Conservation (phyloP, 129 eudicot species). For the Centrapalus pauciflorus region DNA sequence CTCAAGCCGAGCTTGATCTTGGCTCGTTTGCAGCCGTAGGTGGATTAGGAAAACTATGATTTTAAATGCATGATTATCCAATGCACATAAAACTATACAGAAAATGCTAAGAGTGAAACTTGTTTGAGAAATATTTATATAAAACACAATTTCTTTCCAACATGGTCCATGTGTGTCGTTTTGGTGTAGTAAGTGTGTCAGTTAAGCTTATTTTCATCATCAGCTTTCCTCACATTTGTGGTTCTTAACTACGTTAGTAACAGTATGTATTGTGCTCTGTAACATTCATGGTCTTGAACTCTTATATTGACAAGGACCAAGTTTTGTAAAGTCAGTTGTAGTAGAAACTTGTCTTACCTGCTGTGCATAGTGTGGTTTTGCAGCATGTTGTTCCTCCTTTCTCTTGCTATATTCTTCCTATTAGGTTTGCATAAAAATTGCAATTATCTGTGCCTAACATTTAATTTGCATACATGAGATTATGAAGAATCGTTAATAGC, state of each 20-base stretch:
- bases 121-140: neutral
- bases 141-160: neutral
- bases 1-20: too few relatives aligned
- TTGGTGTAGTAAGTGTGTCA: neutral
- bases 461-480: neutral
- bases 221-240: neutral
- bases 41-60: neutral
- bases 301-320: neutral
- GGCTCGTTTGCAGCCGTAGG: too few relatives aligned
- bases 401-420: neutral
- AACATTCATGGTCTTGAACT: neutral
- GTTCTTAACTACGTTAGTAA: neutral
- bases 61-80: slow-evolving; percentile 1
- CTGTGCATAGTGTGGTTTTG: neutral
- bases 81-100: neutral
- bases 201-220: neutral
- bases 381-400: neutral
- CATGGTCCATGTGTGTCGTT: neutral
- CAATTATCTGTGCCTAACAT: neutral
- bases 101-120: neutral
- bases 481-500: neutral
- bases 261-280: neutral
- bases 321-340: neutral
- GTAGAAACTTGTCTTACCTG: neutral
- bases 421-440: neutral